Base-by-base conservation (phyloP, 768 basidiomycete genomes). In the Lactifluus subvellereus region DNA sequence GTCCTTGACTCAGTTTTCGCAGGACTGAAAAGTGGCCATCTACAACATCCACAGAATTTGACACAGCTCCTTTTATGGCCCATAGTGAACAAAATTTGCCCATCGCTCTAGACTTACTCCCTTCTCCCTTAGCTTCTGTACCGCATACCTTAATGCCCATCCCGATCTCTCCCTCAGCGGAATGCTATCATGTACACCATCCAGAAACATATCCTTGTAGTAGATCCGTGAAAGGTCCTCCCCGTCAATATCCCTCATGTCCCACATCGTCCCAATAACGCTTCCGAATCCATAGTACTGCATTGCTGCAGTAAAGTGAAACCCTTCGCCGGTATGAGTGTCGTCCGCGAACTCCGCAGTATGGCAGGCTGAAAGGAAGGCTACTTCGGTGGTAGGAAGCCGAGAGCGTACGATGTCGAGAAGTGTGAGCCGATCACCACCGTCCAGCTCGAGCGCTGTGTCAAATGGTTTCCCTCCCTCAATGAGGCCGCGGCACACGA, bases 41-140 rank as follows among this genome's bases (percentile, higher is more conserved):
- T 22, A 22, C 22, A 22, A 22, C 22, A 18, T 20, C 6, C 22
- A 58, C 27, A 42, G 16, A 18, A 20, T n/a, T 32, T 20, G 32
- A 33, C 35, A 35, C n/a, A 32, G 30, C 20, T 52, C 50, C 4
- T 27, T 35, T 60, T 20, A 60, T 11, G 49, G 38, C 2, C 63
- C 63, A 45, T 61, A 59, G 33, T 64, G 63, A 35, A 64, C 59
- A 32, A 47, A 64, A 30, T 47, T 53, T 13, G 45, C 59, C 63
- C 63, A 64, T 38, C 63, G 53, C 16, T 55, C 45, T 5, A 60
- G 16, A 11, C 43, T 30, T 16, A 55, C 52, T 6, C 45, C 49
- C 45, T 60, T 43, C 59, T 20, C 43, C 48, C 63, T 50, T 59
- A 60, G 27, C 38, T 51, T 55, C 38, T 56, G 42, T 45, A 54